Evolutionary conservation across 2,329 filamentous ascomycete genomes (phyloP), one percentile per base, ranked within the genome.

Genomic region (Apiospora aurea): DNA sequence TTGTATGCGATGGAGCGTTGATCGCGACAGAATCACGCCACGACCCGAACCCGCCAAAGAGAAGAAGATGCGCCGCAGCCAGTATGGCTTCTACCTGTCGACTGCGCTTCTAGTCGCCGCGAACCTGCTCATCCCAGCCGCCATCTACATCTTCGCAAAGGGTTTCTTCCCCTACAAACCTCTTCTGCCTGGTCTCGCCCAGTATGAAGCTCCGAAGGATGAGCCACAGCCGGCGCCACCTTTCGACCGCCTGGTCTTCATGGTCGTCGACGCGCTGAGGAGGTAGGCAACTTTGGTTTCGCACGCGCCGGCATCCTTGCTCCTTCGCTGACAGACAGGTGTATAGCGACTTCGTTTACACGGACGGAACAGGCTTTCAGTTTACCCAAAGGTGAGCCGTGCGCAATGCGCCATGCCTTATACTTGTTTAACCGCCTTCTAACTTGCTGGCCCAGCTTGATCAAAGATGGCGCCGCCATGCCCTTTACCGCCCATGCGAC

Each of bases 101-200:
- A 82, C 80, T 72, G 71, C 85, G 69, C 79, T 88, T 74, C 88
- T 95, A 73, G 80, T 88, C 69, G 82, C 90, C 75, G 92, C 94
- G 78, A 97, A 98, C 81, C 71, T 95, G 44, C 83, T 97, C 73
- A 90, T 97, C 64, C 93, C 94, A 3, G 79, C 93, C 71, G 92
- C 94, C 67, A 90, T 95, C 75, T 76, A 93, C 70, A 83, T 92
- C 75, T 98, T 98, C 81, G 95, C 94, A 38, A 90, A 91, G 44
- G 96, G 96, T 18, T 99, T 99, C 87, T 99, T 99, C 79, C 96
- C 96, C 10, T 98, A 98, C 83, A 99, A 99, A 80, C 95, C 96
- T 2, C 93, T 97, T 75, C 87, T 99, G 67, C 91, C 95, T 14
- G 96, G 96, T 4, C 85, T 97, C 67, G 95, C 96, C 13, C 85